Base-by-base conservation (phyloP, 2,329 filamentous ascomycete species). In the Macrophomina pseudophaseolina region DNA sequence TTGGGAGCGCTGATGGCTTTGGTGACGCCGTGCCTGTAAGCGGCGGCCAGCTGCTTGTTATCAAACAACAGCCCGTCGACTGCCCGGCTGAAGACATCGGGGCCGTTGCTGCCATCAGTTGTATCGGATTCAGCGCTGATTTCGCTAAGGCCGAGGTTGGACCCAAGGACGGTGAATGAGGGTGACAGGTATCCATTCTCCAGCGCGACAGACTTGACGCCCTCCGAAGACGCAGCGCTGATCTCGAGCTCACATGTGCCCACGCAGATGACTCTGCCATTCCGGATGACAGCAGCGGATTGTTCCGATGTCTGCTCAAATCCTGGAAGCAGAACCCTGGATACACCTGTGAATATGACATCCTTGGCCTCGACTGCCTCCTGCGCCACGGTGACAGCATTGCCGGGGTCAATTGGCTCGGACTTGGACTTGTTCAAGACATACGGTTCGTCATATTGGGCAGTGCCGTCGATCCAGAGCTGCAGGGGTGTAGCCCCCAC, bases 161-260 rank as follows among this genome's bases (percentile, higher is more conserved):
- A 85, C 1, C 85, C 88, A 35, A 90, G 86, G 1, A 85, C 86
- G 3, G 86, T 88, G 68, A 90, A 84, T 0, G 87, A 81, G 5
- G 84, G 80, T 5, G 85, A 84, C n/a, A 91, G 72, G 71, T 90
- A 82, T 1, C 89, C 89, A 69, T 91, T 83, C 23, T 80, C 71
- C 5, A 91, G 80, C 6, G 78, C 65, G 32, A 91, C 74, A 1
- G 80, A 72, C 54, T 77, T 76, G 65, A 74, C 72, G 5, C 77
- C 77, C 2, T 75, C 70, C 2, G 72, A 69, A 4, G 73, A 68
- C 3, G 82, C 80, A 0, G 76, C 73, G 4, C 76, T 70, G 3
- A 86, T 71, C 67, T 87, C 82, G 0, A 73, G 68, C 1, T 72
- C 67, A 73, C 88, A 90, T 1, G 71, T 12, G 3, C 88, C 88